phyloP scores from a whole-genome alignment of 192 early-diverging fungal species.

The Backusella liffmaniae region DNA sequence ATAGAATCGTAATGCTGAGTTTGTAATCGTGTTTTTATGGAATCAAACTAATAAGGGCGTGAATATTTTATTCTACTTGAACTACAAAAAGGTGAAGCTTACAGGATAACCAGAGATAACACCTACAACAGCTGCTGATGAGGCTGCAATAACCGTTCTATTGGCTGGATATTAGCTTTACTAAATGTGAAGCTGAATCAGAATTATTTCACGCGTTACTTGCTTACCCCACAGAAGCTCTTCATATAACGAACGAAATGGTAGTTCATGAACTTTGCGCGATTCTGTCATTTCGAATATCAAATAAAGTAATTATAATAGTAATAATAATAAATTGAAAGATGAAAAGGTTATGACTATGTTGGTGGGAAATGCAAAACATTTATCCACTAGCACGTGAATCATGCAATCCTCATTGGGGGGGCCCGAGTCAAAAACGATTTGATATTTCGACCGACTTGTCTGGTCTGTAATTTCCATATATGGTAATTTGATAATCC shows the following conservation, averaged over 20 bases:
- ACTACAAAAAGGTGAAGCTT: not conserved
- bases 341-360: not conserved
- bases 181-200: not conserved
- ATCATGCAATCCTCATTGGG: not conserved
- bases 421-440: not conserved
- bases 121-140: slow-evolving; percentile 65
- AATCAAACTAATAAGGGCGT: slow-evolving; percentile 68
- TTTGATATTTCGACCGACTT: not conserved
- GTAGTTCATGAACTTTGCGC: slow-evolving; percentile 4
- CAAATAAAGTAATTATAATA: not conserved
- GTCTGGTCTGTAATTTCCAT: not conserved
- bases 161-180: slow-evolving; percentile 37
- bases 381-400: not conserved
- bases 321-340: not conserved
- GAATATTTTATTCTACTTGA: not conserved
- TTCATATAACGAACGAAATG: slow-evolving; percentile 3
- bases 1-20: slow-evolving; percentile 84
- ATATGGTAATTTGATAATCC: not conserved
- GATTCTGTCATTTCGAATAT: not conserved
- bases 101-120: slow-evolving; percentile 69
- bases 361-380: not conserved
- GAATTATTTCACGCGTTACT: not conserved
- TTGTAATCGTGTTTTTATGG: slow-evolving; percentile 97
- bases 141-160: slow-evolving; percentile 66
- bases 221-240: slow-evolving; percentile 5